phyloP scores from a whole-genome alignment of 495 filamentous ascomycete genomes.

The Penicillium simplicissimum region DNA sequence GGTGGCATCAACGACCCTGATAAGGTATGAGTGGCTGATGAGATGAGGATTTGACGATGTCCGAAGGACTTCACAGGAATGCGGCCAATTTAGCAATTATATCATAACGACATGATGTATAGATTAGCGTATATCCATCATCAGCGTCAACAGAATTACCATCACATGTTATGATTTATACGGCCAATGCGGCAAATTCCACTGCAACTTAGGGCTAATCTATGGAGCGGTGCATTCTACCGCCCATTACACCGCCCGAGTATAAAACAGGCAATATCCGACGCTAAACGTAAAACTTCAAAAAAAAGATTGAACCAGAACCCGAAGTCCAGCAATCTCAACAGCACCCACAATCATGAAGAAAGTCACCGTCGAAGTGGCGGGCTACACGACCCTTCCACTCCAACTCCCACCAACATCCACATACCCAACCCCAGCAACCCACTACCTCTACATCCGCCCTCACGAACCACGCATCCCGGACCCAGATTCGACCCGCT shows the following conservation, averaged over 20 bases:
- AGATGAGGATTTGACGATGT: background rate
- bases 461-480: constrained; percentile 77
- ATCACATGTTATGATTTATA: background rate
- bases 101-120: background rate
- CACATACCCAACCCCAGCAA: constrained; percentile 56
- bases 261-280: constrained; percentile 20
- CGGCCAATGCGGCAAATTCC: background rate
- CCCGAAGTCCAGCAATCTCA: constrained; percentile 19
- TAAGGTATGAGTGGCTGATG: constrained; percentile 36
- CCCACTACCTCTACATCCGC: constrained; percentile 85
- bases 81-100: background rate
- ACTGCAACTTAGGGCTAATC: constrained; percentile 10
- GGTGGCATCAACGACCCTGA: constrained; percentile 77
- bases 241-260: constrained; percentile 17
- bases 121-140: background rate
- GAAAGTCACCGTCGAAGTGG: constrained; percentile 41
- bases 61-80: background rate
- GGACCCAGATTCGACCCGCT: constrained; percentile 67
- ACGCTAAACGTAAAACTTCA: constrained; percentile 24
- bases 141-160: constrained; percentile 1
- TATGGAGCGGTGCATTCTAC: constrained; percentile 1
- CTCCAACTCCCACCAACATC: constrained; percentile 64
- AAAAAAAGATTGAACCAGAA: constrained; percentile 19
- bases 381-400: constrained; percentile 49
- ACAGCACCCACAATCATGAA: constrained; percentile 36